Conservation (phyloP, 225 moss, liverwort and hornwort genomes). For the Thuidium tamariscinum region DNA sequence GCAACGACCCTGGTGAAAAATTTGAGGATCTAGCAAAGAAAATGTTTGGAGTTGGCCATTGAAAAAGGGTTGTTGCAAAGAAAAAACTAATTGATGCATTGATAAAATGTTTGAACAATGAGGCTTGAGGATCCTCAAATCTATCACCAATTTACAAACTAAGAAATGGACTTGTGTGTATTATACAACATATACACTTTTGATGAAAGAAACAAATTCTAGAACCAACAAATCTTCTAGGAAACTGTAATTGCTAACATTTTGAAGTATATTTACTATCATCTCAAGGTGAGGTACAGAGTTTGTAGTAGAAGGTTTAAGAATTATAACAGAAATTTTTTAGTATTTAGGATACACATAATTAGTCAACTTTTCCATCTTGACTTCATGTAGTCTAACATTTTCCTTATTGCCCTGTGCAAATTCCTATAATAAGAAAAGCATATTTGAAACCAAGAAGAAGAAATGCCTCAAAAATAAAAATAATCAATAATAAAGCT, state of each 20-base stretch:
- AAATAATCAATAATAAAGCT: neutral
- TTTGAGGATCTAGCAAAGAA: slow-evolving; percentile 42
- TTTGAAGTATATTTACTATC: neutral
- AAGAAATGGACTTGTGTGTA: neutral
- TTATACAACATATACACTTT: neutral
- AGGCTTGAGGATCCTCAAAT: neutral
- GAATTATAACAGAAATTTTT: neutral
- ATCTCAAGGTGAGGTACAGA: neutral
- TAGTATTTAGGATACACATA: neutral
- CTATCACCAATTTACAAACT: neutral
- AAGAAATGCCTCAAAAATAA: neutral
- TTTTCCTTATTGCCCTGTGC: neutral
- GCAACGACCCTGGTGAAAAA: too few species aligned
- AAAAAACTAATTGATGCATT: slow-evolving; percentile 54
- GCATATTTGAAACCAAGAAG: neutral
- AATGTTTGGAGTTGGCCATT: slow-evolving; percentile 21
- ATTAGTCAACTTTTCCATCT: neutral
- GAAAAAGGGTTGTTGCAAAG: slow-evolving; percentile 36
- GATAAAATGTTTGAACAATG: slow-evolving; percentile 51
- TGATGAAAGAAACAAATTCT: neutral
- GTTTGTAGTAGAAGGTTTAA: neutral
- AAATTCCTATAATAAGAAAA: neutral
- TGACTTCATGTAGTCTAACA: neutral
- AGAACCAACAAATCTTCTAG: neutral
- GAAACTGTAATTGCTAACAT: neutral